A percentile compares a stretch with the other conserved stretches of the same genome.
These are phyloP conservation scores for Lentinula sp. DNA, from an alignment of 768 basidiomycete species.

Conservation along the genomic window DNA sequence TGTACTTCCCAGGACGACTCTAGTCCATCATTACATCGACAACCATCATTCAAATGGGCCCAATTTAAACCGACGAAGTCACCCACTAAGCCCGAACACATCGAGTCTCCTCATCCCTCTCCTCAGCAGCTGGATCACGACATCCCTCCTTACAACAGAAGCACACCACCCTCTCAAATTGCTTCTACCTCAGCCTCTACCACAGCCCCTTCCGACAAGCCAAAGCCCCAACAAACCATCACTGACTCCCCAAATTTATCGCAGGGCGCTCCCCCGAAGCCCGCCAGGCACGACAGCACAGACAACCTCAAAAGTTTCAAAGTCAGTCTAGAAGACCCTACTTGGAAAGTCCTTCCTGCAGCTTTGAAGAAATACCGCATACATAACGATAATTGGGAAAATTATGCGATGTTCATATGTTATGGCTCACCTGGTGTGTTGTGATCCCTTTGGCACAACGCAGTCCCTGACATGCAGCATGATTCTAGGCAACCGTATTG, in stretches of 20 bases:
- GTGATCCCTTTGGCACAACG: background rate
- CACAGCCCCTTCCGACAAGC: slow-evolving; percentile 23
- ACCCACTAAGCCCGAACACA: slow-evolving; percentile 66
- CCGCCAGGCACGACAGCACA: slow-evolving; percentile 56
- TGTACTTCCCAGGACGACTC: slow-evolving; percentile 26
- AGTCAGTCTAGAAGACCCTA: slow-evolving; percentile 95
- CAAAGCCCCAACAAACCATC: slow-evolving; percentile 23
- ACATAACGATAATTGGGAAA: slow-evolving; percentile 97
- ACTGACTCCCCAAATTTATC: slow-evolving; percentile 28
- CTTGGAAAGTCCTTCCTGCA: slow-evolving; percentile 97
- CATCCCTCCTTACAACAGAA: slow-evolving; percentile 31
- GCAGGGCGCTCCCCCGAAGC: slow-evolving; percentile 29
- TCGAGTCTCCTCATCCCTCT: slow-evolving; percentile 74
- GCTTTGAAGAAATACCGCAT: slow-evolving; percentile 99
- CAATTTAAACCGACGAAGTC: slow-evolving; percentile 73
- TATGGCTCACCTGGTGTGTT: slow-evolving; percentile 83
- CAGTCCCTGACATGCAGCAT: background rate
- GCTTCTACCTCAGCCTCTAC: slow-evolving; percentile 12
- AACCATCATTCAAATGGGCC: slow-evolving; percentile 88
- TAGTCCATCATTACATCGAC: slow-evolving; percentile 49
- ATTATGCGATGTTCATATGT: slow-evolving; percentile 99
- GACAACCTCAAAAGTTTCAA: slow-evolving; percentile 92
- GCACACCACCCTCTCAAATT: slow-evolving; percentile 14
- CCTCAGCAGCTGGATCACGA: slow-evolving; percentile 78
- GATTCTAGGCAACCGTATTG: slow-evolving; percentile 63